phyloP scores from a whole-genome alignment of 2,329 filamentous ascomycete genomes.

The Aspergillus neotritici region DNA sequence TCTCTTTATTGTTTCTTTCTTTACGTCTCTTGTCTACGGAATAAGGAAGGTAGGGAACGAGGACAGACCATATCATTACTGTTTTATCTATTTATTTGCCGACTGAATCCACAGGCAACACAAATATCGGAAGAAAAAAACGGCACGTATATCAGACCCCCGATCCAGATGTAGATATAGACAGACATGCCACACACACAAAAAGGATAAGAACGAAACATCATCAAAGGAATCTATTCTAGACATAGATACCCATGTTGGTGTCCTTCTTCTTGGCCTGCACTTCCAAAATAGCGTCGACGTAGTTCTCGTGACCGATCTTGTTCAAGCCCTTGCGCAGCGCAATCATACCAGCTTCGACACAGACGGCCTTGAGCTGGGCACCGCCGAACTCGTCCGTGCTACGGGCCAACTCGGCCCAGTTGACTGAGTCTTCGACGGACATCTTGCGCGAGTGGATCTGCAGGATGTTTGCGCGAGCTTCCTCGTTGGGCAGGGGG shows the following conservation, averaged over 20 bases:
- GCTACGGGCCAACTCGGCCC: conserved; percentile 88
- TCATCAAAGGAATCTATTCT: conserved; percentile 9
- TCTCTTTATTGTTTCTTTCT: not conserved
- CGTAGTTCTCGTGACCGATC: conserved; percentile 97
- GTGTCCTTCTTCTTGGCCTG: conserved; percentile 83
- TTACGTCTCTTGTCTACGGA: not conserved
- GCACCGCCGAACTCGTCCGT: conserved; percentile 98
- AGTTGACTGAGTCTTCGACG: conserved; percentile 88
- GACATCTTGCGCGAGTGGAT: conserved; percentile 99
- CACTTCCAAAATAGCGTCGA: conserved; percentile 95
- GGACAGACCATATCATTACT: not conserved
- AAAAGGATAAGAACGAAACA: not conserved
- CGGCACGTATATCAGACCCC: not conserved
- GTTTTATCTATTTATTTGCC: conserved; percentile 3
- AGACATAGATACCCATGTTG: conserved; percentile 43
- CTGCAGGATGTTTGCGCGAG: conserved; percentile 90
- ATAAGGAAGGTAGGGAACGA: not conserved
- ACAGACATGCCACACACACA: not conserved
- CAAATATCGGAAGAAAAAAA: too few relatives aligned
- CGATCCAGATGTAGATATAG: not conserved
- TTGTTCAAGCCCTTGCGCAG: conserved; percentile 90
- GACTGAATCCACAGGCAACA: not conserved
- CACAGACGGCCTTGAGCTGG: conserved; percentile 96
- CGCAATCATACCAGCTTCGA: conserved; percentile 98
- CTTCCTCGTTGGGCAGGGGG: conserved; percentile 94